phyloP scores from a whole-genome alignment of 2,329 filamentous ascomycete genomes.

The Fusarium sp. region DNA sequence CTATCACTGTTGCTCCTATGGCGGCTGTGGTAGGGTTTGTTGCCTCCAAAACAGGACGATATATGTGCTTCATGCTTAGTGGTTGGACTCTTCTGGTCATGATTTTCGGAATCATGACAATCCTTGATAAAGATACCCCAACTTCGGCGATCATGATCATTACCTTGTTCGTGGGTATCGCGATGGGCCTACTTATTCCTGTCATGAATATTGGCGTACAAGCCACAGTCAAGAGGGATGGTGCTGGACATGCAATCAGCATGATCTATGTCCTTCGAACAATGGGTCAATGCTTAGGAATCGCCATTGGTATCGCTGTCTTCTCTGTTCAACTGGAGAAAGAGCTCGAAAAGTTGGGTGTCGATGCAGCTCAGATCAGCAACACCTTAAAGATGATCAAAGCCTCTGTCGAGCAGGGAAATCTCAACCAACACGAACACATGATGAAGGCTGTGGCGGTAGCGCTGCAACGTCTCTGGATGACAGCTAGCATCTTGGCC shows the following conservation, averaged over 20 bases:
- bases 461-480: conserved; percentile 38
- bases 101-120: conserved; percentile 67
- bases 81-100: conserved; percentile 72
- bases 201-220: conserved; percentile 74
- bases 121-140: conserved; percentile 62
- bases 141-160: conserved; percentile 70
- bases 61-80: conserved; percentile 70
- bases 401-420: conserved; percentile 32
- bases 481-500: conserved; percentile 39
- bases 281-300: conserved; percentile 47
- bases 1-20: conserved; percentile 73
- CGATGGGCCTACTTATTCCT: conserved; percentile 74
- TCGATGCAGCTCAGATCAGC: conserved; percentile 22
- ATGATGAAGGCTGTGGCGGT: conserved; percentile 32
- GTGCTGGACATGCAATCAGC: conserved; percentile 43
- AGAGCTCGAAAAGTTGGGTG: conserved; percentile 26
- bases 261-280: conserved; percentile 46
- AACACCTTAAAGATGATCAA: conserved; percentile 41
- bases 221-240: conserved; percentile 54
- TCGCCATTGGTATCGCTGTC: conserved; percentile 45
- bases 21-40: conserved; percentile 67
- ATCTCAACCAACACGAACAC: conserved; percentile 6
- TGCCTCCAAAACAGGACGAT: conserved; percentile 67
- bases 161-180: conserved; percentile 69
- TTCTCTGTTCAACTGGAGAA: conserved; percentile 42